Evolutionary conservation across 768 basidiomycete species (phyloP), one percentile per base, ranked within the genome.

Genomic region (Lyophyllum shimeji): DNA sequence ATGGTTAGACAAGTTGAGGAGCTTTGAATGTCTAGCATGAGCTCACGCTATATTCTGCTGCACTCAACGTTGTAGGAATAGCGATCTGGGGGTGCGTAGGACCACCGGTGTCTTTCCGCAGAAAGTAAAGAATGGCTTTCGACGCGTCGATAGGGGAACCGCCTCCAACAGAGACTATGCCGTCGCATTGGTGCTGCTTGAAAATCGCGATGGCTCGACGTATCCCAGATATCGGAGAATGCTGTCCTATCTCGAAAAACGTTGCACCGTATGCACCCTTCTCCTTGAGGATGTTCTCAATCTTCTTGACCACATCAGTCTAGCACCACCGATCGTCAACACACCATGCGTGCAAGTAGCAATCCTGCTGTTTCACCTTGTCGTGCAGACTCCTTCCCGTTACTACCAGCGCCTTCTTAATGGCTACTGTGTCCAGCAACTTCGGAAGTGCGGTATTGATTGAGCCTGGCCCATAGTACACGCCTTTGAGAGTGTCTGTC

Each of bases 111-210:
- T 85, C 81, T 56, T 85, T 70, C 60, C 87, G 83, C 29, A 85
- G 71, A 49, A 81, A 77, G 66, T 84, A 86, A 7, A 87, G 66
- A 25, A 92, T 86, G 0, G 84, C 84, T 66, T 93, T 93, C 20
- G 87, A 74, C 1, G 86, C 89, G 66, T 92, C 91, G 55, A 92
- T 76, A 12, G 90, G 89, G 1, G 89, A 91, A 47, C 90, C 91
- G 21, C 91, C 90, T 2, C 91, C 91, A 42, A 92, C 76, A 24
- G 87, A 74, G 37, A 93, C 80, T 60, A 92, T 82, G 20, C 85
- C 76, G 65, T 91, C 85, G 56, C 87, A 87, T 11, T 76, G 76
- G 21, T 77, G 69, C 9, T 82, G 76, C 44, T 75, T 80, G 72
- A 87, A 83, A 1, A 72, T 66, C 57, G 82, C 71, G 53, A 84